Evolutionary conservation across 768 basidiomycete genomes (phyloP).

Genomic region (Lactifluus rugatus): DNA sequence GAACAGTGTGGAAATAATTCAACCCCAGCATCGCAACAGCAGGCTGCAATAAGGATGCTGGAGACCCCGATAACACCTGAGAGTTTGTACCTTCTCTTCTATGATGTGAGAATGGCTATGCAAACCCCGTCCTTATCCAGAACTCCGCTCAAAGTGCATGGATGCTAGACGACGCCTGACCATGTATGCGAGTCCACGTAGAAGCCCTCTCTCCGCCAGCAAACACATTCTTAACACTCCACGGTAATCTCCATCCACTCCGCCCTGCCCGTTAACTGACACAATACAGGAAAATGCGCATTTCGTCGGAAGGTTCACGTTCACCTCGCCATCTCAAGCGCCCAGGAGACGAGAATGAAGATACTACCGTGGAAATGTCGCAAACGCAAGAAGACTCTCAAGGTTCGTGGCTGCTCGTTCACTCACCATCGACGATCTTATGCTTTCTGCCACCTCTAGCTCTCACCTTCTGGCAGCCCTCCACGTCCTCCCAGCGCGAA

Average conservation of each 20-base stretch:
- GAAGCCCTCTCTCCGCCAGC: background rate
- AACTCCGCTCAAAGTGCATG: background rate
- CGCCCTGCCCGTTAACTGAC: background rate
- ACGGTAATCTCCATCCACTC: background rate
- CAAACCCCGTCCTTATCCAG: background rate
- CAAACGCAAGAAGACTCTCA: conserved; percentile 20
- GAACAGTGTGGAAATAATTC: background rate
- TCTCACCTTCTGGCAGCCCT: conserved; percentile 11
- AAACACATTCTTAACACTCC: conserved; percentile 6
- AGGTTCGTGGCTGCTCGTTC: background rate
- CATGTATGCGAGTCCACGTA: background rate
- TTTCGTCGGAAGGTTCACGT: background rate
- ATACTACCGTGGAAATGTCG: background rate
- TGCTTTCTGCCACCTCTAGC: background rate
- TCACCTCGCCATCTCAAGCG: background rate
- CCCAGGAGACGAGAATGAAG: background rate
- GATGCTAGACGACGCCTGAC: background rate
- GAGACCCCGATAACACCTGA: conserved; percentile 5
- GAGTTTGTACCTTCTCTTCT: background rate
- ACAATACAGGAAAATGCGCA: background rate
- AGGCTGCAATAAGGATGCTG: conserved; percentile 1
- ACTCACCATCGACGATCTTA: background rate
- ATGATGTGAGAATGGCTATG: background rate
- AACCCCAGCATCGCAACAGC: background rate
- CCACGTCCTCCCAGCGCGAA: conserved; percentile 8